Base-by-base conservation (phyloP, 148 eudicot species). In the Amaranthus cruentus region DNA sequence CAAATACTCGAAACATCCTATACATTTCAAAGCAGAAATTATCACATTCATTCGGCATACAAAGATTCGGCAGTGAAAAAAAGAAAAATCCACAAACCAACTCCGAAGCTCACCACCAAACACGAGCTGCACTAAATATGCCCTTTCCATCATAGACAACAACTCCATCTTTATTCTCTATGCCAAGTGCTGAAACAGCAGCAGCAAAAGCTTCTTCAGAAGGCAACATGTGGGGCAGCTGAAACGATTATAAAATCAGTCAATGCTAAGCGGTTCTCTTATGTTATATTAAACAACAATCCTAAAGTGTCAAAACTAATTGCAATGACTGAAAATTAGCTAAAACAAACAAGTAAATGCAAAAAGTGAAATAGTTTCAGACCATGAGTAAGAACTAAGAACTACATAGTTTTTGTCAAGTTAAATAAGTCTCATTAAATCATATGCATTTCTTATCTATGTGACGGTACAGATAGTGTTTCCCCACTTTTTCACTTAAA, bases 171-270 rank as follows among this genome's bases (percentile, higher is more conserved):
- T 88, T 90, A 81, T 95, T 95, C 76, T 85, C 92, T 66, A 95
- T 87, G 81, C 97, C 99, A 77, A 95, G 99, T 18, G 99, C 96
- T 55, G 99, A 95, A 76, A 85, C 99, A 82, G 93, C 99, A 77
- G 99, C 96, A 80, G 97, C 90, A 85, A 95, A 95, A 78, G 91
- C 99, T 88, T 90, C 97, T 81, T 90, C 93, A 61, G 99, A 88
- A 76, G 99, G 99, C 77, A 95, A 80, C 99, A 95, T 95, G 78
- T 95, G 99, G 47, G 99, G 99, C 83, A 95, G 83, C 99, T 95
- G 89, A 74, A 59, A 85, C 50, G 76, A 74, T 76, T 55, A 44
- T 72, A 42, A 56, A 56, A n/a, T 72, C 14, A 12, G 54, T 79
- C 68, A 66, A 73, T 18, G 62, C 38, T 14, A 8, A 6, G 15